These are phyloP conservation scores for Scorias spongiosa DNA, from an alignment of 2,329 filamentous ascomycete genomes.

Conservation along the genomic window DNA sequence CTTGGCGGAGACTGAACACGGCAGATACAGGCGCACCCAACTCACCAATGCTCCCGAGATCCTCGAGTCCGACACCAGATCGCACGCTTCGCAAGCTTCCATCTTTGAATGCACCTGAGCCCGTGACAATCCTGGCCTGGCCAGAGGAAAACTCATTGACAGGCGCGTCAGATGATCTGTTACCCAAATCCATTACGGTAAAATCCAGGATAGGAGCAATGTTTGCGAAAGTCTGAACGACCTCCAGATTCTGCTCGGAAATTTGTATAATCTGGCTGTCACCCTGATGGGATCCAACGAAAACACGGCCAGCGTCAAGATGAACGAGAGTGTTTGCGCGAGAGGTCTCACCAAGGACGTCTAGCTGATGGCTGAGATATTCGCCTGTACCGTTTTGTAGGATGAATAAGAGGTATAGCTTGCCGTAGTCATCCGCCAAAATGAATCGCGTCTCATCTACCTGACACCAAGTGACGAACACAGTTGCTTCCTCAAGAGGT, in stretches of 20 bases:
- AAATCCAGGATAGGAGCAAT: conserved; percentile 90
- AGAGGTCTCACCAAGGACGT: conserved; percentile 52
- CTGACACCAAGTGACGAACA: conserved; percentile 84
- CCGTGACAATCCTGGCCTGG: conserved; percentile 83
- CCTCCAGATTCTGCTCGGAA: conserved; percentile 39
- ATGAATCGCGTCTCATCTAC: conserved; percentile 71
- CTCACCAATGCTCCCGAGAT: conserved; percentile 67
- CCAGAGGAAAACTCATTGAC: conserved; percentile 89
- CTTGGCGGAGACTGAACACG: conserved; percentile 44
- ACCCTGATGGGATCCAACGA: conserved; percentile 82
- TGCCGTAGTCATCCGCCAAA: conserved; percentile 84
- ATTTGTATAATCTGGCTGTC: conserved; percentile 72
- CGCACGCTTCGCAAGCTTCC: conserved; percentile 80
- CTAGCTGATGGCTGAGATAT: conserved; percentile 58
- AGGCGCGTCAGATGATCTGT: conserved; percentile 60
- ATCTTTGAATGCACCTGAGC: conserved; percentile 78
- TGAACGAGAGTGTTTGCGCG: conserved; percentile 68
- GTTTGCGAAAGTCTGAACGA: conserved; percentile 65
- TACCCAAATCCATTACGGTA: conserved; percentile 89
- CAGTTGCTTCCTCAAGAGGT: conserved; percentile 54
- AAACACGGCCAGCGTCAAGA: conserved; percentile 56
- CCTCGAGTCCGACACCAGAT: conserved; percentile 84
- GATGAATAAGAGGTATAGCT: conserved; percentile 71
- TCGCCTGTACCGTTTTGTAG: conserved; percentile 46
- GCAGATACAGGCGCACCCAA: conserved; percentile 37